Evolutionary conservation across 305 asterid species (phyloP), one percentile per base, ranked within the genome.

Genomic region (Rubia tinctorum): DNA sequence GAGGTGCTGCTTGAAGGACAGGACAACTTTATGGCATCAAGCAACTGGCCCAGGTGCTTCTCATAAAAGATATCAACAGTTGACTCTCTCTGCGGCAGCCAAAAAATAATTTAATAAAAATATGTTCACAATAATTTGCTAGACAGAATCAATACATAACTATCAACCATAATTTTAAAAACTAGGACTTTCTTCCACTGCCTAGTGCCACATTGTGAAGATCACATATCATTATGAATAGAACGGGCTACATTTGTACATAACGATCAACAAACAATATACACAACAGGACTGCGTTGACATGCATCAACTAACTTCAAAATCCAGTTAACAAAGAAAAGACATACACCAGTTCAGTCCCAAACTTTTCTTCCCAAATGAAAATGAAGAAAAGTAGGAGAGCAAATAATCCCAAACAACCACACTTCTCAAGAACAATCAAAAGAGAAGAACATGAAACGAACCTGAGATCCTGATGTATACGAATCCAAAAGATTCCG

Each of bases 401-500:
- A 63, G n/a, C 63, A 43, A 39, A 61, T 47, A 17, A 30, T 63
- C 58, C 58, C 47, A 69, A 55, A 12, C 23, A 53, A 66, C 13
- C 72, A 73, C 56, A 34, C 5, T 9, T 75, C 23, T 12, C 27
- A 25, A 49, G 2, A 55, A 44, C 6, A 53, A 49, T 49, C 71
- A 61, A 42, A 66, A 59, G 22, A 55, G 72, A 49, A 23, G 69
- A 27, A 64, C 7, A 63, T 63, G 40, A 15, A 73, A 47, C 68
- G 72, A 80, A 95, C 99, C 94, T 89, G 98, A 37, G 90, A 60
- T 70, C 91, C 95, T 80, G 94, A 82, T 43, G 96, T 51, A 77
- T 78, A 82, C 10, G 96, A 81, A 80, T 95, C 99, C 86, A 95
- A 80, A 74, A 95, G 99, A 86, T 89, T 95, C 79, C 98, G 98